These are phyloP conservation scores for Aristolochia fimbriata DNA, from an alignment of 164 flowering plant genomes.

Conservation along the genomic window DNA sequence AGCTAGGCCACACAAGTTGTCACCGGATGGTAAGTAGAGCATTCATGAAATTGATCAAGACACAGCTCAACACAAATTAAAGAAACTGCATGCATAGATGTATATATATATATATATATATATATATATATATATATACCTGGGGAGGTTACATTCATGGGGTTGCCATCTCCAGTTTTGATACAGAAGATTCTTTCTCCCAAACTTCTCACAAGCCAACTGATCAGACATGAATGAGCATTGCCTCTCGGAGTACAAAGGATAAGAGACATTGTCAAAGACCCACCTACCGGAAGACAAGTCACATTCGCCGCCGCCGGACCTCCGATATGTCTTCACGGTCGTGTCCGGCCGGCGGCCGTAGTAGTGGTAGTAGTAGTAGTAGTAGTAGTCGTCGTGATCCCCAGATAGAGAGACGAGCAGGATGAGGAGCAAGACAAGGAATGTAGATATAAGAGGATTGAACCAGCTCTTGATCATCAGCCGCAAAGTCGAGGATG, in stretches of 20 bases:
- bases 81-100: too few species aligned
- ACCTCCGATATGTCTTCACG: neutral
- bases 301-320: conserved; percentile 28
- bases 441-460: neutral
- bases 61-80: too few species aligned
- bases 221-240: conserved; percentile 84
- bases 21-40: too few species aligned
- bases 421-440: conserved; percentile 27
- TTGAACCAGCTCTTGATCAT: conserved; percentile 2
- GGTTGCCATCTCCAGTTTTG: conserved; percentile 97
- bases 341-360: conserved; percentile 6
- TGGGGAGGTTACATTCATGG: conserved; percentile 67
- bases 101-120: too few species aligned
- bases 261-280: conserved; percentile 57
- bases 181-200: conserved; percentile 60
- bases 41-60: too few species aligned
- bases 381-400: neutral
- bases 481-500: neutral
- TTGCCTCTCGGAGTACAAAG: conserved; percentile 53
- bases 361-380: too few species aligned
- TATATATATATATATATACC: too few species aligned
- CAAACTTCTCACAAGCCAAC: conserved; percentile 76
- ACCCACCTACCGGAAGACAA: conserved; percentile 80
- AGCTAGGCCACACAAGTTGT: too few species aligned
- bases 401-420: conserved; percentile 29